phyloP scores from a whole-genome alignment of 1,139 yeast genomes.

The Lodderomyces margitis region DNA sequence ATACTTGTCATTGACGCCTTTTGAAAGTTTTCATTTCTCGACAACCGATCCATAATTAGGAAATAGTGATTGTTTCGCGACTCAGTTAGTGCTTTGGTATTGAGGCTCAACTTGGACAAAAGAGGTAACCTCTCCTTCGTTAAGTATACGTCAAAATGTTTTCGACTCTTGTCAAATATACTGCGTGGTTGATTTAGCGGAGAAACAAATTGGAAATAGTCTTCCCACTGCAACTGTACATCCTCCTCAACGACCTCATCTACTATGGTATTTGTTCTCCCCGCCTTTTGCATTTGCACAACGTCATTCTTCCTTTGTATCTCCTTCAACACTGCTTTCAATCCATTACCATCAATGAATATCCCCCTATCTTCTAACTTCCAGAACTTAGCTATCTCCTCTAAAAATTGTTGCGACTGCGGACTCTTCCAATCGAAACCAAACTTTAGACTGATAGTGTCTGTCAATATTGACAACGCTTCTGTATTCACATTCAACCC shows the following conservation, averaged over 20 bases:
- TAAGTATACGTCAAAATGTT: slow-evolving; percentile 52
- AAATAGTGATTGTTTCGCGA: slow-evolving; percentile 49
- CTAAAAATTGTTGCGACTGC: slow-evolving; percentile 66
- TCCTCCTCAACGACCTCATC: slow-evolving; percentile 22
- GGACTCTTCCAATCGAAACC: slow-evolving; percentile 86
- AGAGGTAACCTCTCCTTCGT: slow-evolving; percentile 16
- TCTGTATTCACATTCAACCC: slow-evolving; percentile 87
- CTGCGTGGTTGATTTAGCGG: slow-evolving; percentile 67
- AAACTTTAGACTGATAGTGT: slow-evolving; percentile 67
- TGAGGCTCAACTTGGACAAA: slow-evolving; percentile 1
- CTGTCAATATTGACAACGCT: slow-evolving; percentile 73
- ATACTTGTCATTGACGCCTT: slow-evolving; percentile 44
- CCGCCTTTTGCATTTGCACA: slow-evolving; percentile 19
- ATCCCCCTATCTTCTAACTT: slow-evolving; percentile 84
- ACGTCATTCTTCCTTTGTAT: slow-evolving; percentile 15
- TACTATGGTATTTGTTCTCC: slow-evolving; percentile 31
- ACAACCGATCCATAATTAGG: slow-evolving; percentile 63
- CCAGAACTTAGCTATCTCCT: slow-evolving; percentile 81
- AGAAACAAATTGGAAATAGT: slow-evolving; percentile 65
- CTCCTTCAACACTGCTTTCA: slow-evolving; percentile 60
- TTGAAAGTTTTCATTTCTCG: slow-evolving; percentile 75
- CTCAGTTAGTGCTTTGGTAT: slow-evolving; percentile 19
- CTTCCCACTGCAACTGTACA: slow-evolving; percentile 57
- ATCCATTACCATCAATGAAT: slow-evolving; percentile 75
- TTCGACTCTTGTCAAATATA: slow-evolving; percentile 61